Evolutionary conservation across 1,284 basidiomycete genomes (phyloP), one percentile per base, ranked within the genome.

Genomic region (Cryptococcus sp.): DNA sequence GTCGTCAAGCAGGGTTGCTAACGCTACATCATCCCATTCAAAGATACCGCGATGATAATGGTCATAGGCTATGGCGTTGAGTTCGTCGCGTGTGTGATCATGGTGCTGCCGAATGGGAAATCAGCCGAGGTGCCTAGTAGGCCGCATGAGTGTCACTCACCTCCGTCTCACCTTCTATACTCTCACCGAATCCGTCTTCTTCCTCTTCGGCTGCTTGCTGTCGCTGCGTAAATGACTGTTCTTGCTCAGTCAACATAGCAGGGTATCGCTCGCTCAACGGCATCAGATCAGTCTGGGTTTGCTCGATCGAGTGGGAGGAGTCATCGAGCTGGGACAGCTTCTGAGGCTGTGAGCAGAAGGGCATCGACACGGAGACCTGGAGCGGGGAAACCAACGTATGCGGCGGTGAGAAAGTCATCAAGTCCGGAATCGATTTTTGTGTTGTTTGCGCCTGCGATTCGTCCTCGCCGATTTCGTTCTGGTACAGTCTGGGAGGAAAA

Each of bases 391-490:
- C 35, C 22, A 44, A 49, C 16, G 47, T 13, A 31, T 44, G 16
- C 40, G 45, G 38, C 1, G 50, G 50, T 22, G 50, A 51, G 35
- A 56, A 42, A 25, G 47, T 27, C 38, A 56, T 56, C 46, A 56
- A 47, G 27, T 56, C 41, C 13, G 22, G 22, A n/a, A 47, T 8
- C 17, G 20, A 40, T n/a, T 31, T 13, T 17, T 39, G 19, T 11
- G 23, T 6, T 8, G 44, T 13, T 23, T 23, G 20, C 22, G 11
- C 8, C 15, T 22, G 41, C 23, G 41, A 8, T n/a, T 15, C n/a
- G 50, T 23, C 17, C 15, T 11, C 40, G 22, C 22, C 5, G 20
- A 35, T 35, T 2, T 13, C 8, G 31, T 35, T 35, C 31, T 35
- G 31, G 13, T 10, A 10, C 3, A 5, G 31, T 8, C 13, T 35